Evolutionary conservation across 225 moss, liverwort and hornwort species (phyloP).

Genomic region (Antitrichia curtipendula): DNA sequence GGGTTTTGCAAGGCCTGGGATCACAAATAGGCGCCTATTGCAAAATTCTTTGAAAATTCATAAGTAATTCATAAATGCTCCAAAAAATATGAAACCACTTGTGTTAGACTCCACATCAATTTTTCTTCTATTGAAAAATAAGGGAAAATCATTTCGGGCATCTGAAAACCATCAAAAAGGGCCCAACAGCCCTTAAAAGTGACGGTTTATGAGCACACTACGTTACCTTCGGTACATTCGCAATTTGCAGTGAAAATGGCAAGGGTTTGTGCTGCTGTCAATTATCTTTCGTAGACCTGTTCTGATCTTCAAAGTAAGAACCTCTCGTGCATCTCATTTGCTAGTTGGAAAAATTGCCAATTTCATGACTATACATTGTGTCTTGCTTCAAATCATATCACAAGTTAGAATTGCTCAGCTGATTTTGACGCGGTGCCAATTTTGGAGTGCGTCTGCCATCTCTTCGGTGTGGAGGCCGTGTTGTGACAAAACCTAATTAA

Average conservation of each 20-base stretch:
- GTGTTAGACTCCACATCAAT: too few relatives aligned
- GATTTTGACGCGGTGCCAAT: not conserved
- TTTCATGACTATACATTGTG: not conserved
- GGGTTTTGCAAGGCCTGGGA: too few relatives aligned
- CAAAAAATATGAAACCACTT: too few relatives aligned
- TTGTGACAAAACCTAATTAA: not conserved
- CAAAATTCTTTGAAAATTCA: too few relatives aligned
- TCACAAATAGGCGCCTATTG: too few relatives aligned
- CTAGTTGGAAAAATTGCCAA: not conserved
- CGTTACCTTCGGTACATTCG: too few relatives aligned
- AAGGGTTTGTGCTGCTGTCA: not conserved
- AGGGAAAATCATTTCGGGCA: too few relatives aligned
- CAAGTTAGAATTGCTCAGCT: not conserved
- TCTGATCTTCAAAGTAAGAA: not conserved
- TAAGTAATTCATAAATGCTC: too few relatives aligned
- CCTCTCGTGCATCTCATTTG: not conserved
- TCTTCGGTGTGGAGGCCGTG: not conserved
- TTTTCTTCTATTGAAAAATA: too few relatives aligned
- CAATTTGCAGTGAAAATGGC: not conserved
- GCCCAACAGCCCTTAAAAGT: too few relatives aligned
- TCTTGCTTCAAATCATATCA: not conserved
- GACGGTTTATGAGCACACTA: too few relatives aligned
- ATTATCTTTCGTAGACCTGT: not conserved
- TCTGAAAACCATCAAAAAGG: too few relatives aligned
- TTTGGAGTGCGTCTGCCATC: not conserved